Base-by-base conservation (phyloP, 352 stramenopile genomes). In the Aphanomyces cochlioides region DNA sequence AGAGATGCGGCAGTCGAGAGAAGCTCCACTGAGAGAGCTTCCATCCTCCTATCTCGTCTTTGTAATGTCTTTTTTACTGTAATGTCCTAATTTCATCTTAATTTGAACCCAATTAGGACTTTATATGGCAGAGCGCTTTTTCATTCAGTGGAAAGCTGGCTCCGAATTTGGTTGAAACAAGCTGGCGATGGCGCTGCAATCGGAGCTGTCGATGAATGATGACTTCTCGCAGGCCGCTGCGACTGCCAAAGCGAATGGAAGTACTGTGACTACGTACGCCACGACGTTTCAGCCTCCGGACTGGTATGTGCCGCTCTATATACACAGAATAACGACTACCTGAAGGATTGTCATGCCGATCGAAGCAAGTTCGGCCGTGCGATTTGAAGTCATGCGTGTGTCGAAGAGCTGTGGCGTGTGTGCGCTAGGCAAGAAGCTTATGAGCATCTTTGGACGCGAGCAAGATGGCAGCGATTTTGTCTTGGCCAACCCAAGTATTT, bases 401-500 rank as follows among this genome's bases (percentile, higher is more conserved):
- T 56, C 38, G 21, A 70, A 70, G 47, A 70, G 10, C n/a, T 63
- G 45, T 41, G 64, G 64, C n/a, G 43, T 50, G 39, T 50, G 43
- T 15, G 64, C 61, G 40, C 54, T 70, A 10, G 64, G 50, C 13
- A 54, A 50, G n/a, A 54, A 56, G 8, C 12, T 61, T n/a, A 50
- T 96, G 47, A 94, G 88, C 66, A 67, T 93, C 41, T 93, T 96
- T 65, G 88, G 88, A 0, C 88, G 88, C 37, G 88, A 96, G 68
- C 88, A 94, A 67, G 83, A 92, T 63, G 87, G 73, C 69, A 93
- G 86, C 73, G 86, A 96, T 74, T 85, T 94, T 66, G 85, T 96
- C 71, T 67, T 96, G 68, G 88, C 86, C 64, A 96, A 96, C 66
- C 88, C 88, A 19, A 93, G 86, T 36, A 77, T 96, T 47, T 96